Base-by-base conservation (phyloP, 192 early-diverging fungal genomes). In the Cetraspora pellucida region DNA sequence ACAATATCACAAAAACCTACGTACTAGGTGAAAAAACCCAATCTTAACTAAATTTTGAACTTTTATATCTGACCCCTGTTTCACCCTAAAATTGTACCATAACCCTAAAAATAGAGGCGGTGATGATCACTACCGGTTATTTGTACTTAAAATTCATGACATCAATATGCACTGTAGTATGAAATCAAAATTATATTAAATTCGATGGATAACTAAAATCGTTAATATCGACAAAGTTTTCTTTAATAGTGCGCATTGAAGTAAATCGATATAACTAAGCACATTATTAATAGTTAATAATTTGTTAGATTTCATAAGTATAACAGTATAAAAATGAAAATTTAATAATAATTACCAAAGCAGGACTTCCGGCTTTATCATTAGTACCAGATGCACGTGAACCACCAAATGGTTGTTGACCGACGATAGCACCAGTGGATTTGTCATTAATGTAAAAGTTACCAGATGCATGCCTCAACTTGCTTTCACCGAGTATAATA, bases 381-480 rank as follows among this genome's bases (percentile, higher is more conserved):
- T 99, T 99, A n/a, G 97, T 99, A 59, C 97, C 97, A 16, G 94
- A 96, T 19, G 89, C 92, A 77, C 95, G 90, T 77, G 89, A 90
- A 77, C 97, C 97, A 78, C 97, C 97, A 82, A 99, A 99, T 21
- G 97, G 93, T 87, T 99, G 97, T 84, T 99, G 97, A 73, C 96
- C 96, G 58, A 97, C 96, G 44, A 97, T 93, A 44, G 96, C 97
- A 58, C 97, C 97, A 55, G 97, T 99, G 80, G 91, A 96, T 84
- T 99, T 99, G 88, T 99, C 97, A 82, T 99, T 99, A 81, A 99
- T 91, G 84, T 99, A 99, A 74, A 99, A 97, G 90, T 99, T 99
- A 47, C 97, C 97, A 7, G 95, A 93, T 46, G 93, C 89, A 84
- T 99, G 86, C 55, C 95, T 89, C 71, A 99, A 87, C 67, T 87